Percentiles rank a stretch among this genome's conserved stretches.
phyloP scores from a whole-genome alignment of 108 stramenopile species.

The Skeletonema grethae region DNA sequence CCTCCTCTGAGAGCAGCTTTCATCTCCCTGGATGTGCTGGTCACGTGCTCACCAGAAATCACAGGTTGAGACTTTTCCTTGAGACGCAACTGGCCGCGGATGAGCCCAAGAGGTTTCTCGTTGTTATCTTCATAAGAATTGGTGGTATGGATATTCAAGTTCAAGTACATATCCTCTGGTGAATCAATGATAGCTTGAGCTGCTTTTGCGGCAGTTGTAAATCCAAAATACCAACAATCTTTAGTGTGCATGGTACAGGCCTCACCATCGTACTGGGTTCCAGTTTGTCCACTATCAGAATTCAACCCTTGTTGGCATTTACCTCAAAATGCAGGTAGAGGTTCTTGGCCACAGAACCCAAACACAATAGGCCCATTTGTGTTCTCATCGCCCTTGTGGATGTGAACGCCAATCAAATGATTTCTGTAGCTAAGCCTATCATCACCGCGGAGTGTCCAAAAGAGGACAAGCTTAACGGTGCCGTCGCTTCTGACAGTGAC shows the following conservation, averaged over 20 bases:
- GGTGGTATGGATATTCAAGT: constrained; percentile 2
- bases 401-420: not conserved
- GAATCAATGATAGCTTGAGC: not conserved
- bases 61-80: not conserved
- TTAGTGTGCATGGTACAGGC: not conserved
- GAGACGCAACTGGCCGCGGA: not conserved
- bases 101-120: not conserved
- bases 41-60: not conserved
- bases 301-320: not conserved
- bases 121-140: not conserved
- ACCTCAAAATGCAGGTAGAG: not conserved
- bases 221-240: not conserved
- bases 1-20: constrained; percentile 1
- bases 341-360: not conserved
- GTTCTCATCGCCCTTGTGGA: not conserved
- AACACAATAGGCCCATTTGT: not conserved
- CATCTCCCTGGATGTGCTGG: not conserved
- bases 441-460: not conserved
- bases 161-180: not conserved
- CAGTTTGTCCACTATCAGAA: not conserved
- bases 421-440: not conserved
- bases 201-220: not conserved
- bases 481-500: not conserved
- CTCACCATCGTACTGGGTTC: not conserved
- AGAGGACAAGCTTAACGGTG: not conserved